These are phyloP conservation scores for Vanderwaltozyma verrucispora DNA, from an alignment of 805 yeast genomes.

Conservation along the genomic window DNA sequence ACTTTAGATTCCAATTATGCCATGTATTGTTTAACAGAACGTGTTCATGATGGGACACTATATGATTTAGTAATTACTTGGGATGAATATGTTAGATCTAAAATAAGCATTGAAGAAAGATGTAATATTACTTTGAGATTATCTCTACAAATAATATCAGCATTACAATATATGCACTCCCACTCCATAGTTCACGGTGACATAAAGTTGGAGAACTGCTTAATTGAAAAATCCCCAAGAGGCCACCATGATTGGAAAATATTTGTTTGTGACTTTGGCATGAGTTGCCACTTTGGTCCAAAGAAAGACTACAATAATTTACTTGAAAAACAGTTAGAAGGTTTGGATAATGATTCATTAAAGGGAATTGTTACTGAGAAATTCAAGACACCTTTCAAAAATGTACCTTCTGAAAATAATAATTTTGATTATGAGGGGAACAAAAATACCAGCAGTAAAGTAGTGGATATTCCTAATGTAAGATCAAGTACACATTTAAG, in stretches of 20 bases:
- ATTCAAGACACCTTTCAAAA: too few relatives aligned
- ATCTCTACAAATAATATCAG: conserved; percentile 45
- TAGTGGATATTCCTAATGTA: too few relatives aligned
- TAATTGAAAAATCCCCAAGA: conserved; percentile 36
- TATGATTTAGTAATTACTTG: conserved; percentile 65
- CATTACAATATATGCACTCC: conserved; percentile 52
- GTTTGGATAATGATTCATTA: too few relatives aligned
- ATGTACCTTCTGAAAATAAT: too few relatives aligned
- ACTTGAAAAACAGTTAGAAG: too few relatives aligned
- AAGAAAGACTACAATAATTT: not conserved
- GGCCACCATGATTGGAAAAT: conserved; percentile 27
- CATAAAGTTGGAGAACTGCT: conserved; percentile 70
- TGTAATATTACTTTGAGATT: conserved; percentile 29
- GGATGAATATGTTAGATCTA: conserved; percentile 37
- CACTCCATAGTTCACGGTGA: conserved; percentile 67
- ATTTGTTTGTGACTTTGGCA: conserved; percentile 82
- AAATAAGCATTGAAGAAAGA: conserved; percentile 28
- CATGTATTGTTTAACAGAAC: conserved; percentile 62
- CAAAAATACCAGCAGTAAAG: too few relatives aligned
- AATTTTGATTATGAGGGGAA: too few relatives aligned
- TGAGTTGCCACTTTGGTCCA: conserved; percentile 35
- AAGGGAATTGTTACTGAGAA: too few relatives aligned
- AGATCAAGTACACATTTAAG: too few relatives aligned
- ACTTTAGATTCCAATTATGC: conserved; percentile 47
- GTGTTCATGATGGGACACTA: conserved; percentile 66